phyloP scores from a whole-genome alignment of 2,329 filamentous ascomycete genomes.

The Cladorrhinum sp. region DNA sequence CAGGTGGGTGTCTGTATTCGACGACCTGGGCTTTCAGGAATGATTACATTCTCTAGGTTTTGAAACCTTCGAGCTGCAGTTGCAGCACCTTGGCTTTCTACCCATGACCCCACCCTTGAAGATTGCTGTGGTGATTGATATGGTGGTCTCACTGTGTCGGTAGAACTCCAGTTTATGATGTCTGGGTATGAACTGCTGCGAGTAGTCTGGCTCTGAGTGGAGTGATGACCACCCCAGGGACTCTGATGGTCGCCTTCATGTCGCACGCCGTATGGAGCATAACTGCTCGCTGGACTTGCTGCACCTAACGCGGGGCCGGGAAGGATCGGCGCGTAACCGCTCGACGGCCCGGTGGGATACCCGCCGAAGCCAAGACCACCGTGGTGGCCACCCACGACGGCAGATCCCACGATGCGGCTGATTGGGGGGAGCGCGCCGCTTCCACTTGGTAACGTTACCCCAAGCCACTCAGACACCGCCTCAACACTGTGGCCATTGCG shows the following conservation, averaged over 20 bases:
- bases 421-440: constrained; percentile 33
- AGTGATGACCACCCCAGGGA: constrained; percentile 45
- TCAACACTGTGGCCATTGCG: constrained; percentile 54
- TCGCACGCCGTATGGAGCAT: constrained; percentile 36
- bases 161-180: constrained; percentile 42
- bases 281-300: constrained; percentile 33
- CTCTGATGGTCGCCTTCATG: constrained; percentile 44
- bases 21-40: constrained; percentile 44
- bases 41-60: constrained; percentile 48
- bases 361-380: constrained; percentile 30
- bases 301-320: constrained; percentile 27
- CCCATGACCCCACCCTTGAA: constrained; percentile 50
- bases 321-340: constrained; percentile 33
- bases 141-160: constrained; percentile 36
- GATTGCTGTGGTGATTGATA: constrained; percentile 30
- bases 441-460: constrained; percentile 32
- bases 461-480: constrained; percentile 55
- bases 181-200: constrained; percentile 48
- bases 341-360: constrained; percentile 31
- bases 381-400: constrained; percentile 23
- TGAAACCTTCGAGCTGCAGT: constrained; percentile 36
- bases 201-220: constrained; percentile 46
- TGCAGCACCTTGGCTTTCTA: constrained; percentile 39
- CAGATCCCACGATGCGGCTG: constrained; percentile 30
- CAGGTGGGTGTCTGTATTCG: constrained; percentile 47